These are phyloP conservation scores for Takashimella koratensis DNA, from an alignment of 1,284 basidiomycete species.

Conservation along the genomic window DNA sequence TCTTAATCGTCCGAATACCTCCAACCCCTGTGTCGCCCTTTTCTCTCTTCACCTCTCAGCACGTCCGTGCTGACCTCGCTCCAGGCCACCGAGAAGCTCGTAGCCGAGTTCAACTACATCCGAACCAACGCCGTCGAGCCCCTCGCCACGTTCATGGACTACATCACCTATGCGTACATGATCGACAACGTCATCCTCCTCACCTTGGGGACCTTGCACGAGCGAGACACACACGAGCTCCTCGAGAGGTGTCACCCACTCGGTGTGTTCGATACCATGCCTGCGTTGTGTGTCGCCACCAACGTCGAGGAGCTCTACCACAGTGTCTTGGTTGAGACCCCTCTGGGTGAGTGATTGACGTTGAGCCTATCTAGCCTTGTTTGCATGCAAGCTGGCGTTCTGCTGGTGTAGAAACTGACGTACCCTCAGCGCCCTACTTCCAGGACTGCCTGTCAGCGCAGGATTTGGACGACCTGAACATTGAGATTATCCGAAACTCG, in stretches of 20 bases:
- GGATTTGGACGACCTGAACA: conserved; percentile 98
- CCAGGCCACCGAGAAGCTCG: conserved; percentile 81
- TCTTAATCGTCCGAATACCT: not conserved
- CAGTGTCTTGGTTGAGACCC: conserved; percentile 94
- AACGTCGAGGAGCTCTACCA: conserved; percentile 99
- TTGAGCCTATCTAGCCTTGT: not conserved
- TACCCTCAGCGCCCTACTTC: conserved; percentile 85
- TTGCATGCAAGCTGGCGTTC: not conserved
- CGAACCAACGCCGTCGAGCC: conserved; percentile 87
- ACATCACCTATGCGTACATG: conserved; percentile 98
- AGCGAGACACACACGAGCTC: conserved; percentile 95
- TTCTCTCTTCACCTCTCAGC: not conserved
- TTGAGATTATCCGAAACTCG: conserved; percentile 99
- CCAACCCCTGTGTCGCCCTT: not conserved
- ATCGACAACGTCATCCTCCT: conserved; percentile 98
- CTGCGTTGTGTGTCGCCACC: conserved; percentile 96
- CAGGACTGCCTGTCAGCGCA: conserved; percentile 89
- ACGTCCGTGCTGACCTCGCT: too few species aligned
- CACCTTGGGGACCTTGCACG: conserved; percentile 96
- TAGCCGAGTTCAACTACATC: conserved; percentile 95
- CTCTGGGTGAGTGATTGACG: conserved; percentile 63
- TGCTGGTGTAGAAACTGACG: not conserved
- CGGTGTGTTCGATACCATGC: conserved; percentile 97
- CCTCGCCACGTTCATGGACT: conserved; percentile 90
- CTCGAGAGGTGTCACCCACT: conserved; percentile 95